Base-by-base conservation (phyloP, 176 grass and related monocot species). In the Triticum urartu region DNA sequence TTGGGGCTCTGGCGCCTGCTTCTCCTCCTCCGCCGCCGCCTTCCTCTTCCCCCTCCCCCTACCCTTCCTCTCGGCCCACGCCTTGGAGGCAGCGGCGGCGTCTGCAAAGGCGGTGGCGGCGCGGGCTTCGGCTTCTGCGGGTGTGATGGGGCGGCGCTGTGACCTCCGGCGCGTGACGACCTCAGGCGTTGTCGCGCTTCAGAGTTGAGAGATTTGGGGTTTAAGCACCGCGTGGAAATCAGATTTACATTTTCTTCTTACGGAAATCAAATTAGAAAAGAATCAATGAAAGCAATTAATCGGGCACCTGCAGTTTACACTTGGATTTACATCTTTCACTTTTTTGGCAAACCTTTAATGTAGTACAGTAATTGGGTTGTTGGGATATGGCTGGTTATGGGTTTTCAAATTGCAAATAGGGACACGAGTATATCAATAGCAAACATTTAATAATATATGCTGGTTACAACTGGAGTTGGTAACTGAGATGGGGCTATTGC, bases 201-300 rank as follows among this genome's bases (percentile, higher is more conserved):
- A 58, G 59, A 66, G 24, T 85, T 54, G 36, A 80, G 7, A 80
- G 38, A 66, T 30, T 33, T 0, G 30, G 64, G 68, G 67, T 83
- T 83, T 47, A 72, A 64, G 54, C 21, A 9, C 14, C 4, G 14
- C 25, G 43, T 81, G 25, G 28, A 22, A 58, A 70, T 35, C 76
- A 45, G 74, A 77, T 76, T 76, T 76, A 26, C 12, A 74, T 75
- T 75, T 75, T 75, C 45, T 77, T 17, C 1, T 47, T 48, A 48
- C 12, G 45, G 4, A 48, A 59, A 59, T 59, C 56, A 59, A 59
- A 59, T 59, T 59, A 59, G 17, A 21, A 59, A 59, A 21, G 56
- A 59, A 59, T 21, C 52, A 18, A 52, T 32, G 15, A 47, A 32
- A 76, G 15, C 26, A 33, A 30, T 76, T 43, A 76, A 54, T 54